Conservation (phyloP, 768 basidiomycete genomes). For the Collybia mongolica region DNA sequence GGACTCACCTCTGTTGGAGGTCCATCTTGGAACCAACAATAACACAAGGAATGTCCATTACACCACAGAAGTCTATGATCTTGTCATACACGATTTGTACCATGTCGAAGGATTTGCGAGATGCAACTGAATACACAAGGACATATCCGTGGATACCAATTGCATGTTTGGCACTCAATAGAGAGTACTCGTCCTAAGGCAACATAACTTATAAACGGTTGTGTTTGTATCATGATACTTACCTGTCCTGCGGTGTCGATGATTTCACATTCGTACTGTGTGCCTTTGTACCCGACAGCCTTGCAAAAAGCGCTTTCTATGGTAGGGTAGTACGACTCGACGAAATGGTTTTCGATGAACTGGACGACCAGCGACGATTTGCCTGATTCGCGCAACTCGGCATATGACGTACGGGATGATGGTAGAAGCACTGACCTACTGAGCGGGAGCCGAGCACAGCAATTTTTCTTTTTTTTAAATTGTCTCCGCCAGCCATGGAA, state of each 20-base stretch:
- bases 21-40: slow-evolving; percentile 91
- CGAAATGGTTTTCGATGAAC: slow-evolving; percentile 84
- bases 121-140: slow-evolving; percentile 88
- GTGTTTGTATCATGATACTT: slow-evolving; percentile 18
- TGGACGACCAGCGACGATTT: slow-evolving; percentile 90
- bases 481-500: slow-evolving; percentile 19
- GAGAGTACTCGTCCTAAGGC: slow-evolving; percentile 84
- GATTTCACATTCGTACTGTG: slow-evolving; percentile 89
- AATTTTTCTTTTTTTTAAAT: slow-evolving; percentile 75
- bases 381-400: slow-evolving; percentile 42
- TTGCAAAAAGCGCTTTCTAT: slow-evolving; percentile 82
- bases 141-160: slow-evolving; percentile 95
- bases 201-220: slow-evolving; percentile 7
- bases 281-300: slow-evolving; percentile 72
- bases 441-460: slow-evolving; percentile 82
- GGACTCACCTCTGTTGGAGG: slow-evolving; percentile 65
- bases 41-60: slow-evolving; percentile 82
- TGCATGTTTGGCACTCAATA: slow-evolving; percentile 84
- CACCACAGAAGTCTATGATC: slow-evolving; percentile 83
- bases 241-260: slow-evolving; percentile 96
- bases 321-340: slow-evolving; percentile 89
- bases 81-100: slow-evolving; percentile 89
- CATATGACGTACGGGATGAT: slow-evolving; percentile 16
- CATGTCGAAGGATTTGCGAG: slow-evolving; percentile 88
- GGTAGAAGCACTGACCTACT: slow-evolving; percentile 58